A percentile compares a stretch with the other conserved stretches of the same genome.
Evolutionary conservation across 495 filamentous ascomycete species (phyloP).

Genomic region (Aspergillus haitiensis): DNA sequence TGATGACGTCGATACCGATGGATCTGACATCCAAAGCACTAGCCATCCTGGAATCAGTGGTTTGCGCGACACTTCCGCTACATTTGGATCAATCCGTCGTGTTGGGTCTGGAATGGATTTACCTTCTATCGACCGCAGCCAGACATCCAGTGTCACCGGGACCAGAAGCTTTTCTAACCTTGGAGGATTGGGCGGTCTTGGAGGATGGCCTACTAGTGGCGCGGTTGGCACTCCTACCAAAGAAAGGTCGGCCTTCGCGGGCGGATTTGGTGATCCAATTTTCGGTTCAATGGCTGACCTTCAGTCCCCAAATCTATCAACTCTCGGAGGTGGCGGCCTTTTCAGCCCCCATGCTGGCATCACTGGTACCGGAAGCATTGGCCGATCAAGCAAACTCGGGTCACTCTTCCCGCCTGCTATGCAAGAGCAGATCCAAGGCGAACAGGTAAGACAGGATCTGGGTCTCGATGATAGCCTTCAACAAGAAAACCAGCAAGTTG

Average conservation of each 20-base stretch:
- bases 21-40: slow-evolving; percentile 54
- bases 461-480: slow-evolving; percentile 48
- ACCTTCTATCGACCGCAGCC: slow-evolving; percentile 72
- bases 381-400: slow-evolving; percentile 78
- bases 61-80: slow-evolving; percentile 50
- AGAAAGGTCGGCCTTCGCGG: slow-evolving; percentile 62
- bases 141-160: slow-evolving; percentile 80
- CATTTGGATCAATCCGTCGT: slow-evolving; percentile 50
- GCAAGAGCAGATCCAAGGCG: slow-evolving; percentile 79
- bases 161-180: slow-evolving; percentile 67
- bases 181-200: slow-evolving; percentile 59
- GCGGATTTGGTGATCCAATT: slow-evolving; percentile 69
- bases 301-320: slow-evolving; percentile 70
- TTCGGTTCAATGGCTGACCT: slow-evolving; percentile 73
- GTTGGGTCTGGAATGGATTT: slow-evolving; percentile 62
- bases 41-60: slow-evolving; percentile 60
- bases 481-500: slow-evolving; percentile 26
- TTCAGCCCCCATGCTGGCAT: slow-evolving; percentile 53
- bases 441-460: slow-evolving; percentile 51
- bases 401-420: slow-evolving; percentile 84
- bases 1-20: slow-evolving; percentile 64
- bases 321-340: slow-evolving; percentile 56
- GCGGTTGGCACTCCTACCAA: slow-evolving; percentile 72
- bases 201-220: slow-evolving; percentile 64
- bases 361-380: slow-evolving; percentile 52